These are phyloP conservation scores for Sarcodon aspratus DNA, from an alignment of 768 basidiomycete genomes.

Conservation along the genomic window DNA sequence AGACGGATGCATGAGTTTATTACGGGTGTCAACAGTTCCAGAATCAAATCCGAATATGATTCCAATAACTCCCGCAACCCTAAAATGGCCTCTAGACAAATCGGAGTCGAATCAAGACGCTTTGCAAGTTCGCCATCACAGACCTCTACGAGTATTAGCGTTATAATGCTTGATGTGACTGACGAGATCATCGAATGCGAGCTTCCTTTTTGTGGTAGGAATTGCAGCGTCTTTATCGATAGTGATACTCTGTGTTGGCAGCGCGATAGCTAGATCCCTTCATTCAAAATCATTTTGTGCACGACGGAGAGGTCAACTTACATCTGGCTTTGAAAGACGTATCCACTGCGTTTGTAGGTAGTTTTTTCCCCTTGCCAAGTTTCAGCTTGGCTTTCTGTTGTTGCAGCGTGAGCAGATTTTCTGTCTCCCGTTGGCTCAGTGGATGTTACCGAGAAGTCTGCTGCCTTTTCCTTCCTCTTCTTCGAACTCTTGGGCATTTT, in stretches of 20 bases:
- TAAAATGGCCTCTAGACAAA: slow-evolving; percentile 49
- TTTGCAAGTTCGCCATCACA: not conserved
- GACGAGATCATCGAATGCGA: slow-evolving; percentile 68
- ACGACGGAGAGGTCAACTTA: slow-evolving; percentile 27
- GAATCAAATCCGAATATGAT: slow-evolving; percentile 42
- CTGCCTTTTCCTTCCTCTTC: slow-evolving; percentile 78
- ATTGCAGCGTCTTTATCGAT: slow-evolving; percentile 38
- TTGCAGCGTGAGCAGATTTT: not conserved
- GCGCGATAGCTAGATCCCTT: slow-evolving; percentile 58
- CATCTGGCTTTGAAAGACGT: slow-evolving; percentile 94
- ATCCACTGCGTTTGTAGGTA: slow-evolving; percentile 77
- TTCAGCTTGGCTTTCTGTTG: slow-evolving; percentile 90
- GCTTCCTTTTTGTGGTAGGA: slow-evolving; percentile 68
- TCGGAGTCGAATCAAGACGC: not conserved
- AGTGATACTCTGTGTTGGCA: slow-evolving; percentile 76
- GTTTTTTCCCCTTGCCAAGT: slow-evolving; percentile 88
- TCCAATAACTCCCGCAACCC: slow-evolving; percentile 68
- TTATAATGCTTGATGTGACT: slow-evolving; percentile 79
- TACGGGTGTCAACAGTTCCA: slow-evolving; percentile 39
- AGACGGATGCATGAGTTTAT: slow-evolving; percentile 55
- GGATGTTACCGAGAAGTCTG: slow-evolving; percentile 65
- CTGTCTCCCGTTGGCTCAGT: not conserved
- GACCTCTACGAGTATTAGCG: slow-evolving; percentile 63
- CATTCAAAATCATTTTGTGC: slow-evolving; percentile 5
- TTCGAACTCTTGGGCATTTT: slow-evolving; percentile 79